Evolutionary conservation across 2,329 filamentous ascomycete species (phyloP).

Genomic region (Colletotrichum costaricense): DNA sequence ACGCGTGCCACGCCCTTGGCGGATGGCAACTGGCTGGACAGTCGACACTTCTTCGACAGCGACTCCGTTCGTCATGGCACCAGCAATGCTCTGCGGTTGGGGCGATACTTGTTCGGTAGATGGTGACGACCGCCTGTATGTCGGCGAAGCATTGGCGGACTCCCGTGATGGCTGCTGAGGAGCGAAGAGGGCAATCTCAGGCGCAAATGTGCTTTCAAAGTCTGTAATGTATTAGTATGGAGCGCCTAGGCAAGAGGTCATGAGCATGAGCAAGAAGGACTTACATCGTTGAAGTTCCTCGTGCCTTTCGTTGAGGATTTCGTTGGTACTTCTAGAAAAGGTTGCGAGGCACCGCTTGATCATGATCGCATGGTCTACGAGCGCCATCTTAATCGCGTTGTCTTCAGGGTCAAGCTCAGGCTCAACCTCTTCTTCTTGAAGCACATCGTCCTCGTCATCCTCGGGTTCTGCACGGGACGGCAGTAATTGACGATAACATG

Average conservation of each 20-base stretch:
- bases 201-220: constrained; percentile 72
- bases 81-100: constrained; percentile 46
- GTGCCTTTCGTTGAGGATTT: constrained; percentile 64
- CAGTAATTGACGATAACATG: constrained; percentile 80
- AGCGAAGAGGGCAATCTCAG: constrained; percentile 73
- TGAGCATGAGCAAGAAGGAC: constrained; percentile 44
- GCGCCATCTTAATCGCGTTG: constrained; percentile 83
- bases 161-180: constrained; percentile 59
- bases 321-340: constrained; percentile 73
- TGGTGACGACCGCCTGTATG: constrained; percentile 62
- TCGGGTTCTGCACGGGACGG: constrained; percentile 60
- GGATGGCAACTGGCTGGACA: constrained; percentile 62
- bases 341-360: constrained; percentile 83
- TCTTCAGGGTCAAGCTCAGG: constrained; percentile 71
- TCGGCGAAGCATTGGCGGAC: constrained; percentile 55
- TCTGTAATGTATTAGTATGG: constrained; percentile 51
- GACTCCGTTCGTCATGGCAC: constrained; percentile 47
- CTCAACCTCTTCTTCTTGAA: constrained; percentile 59
- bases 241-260: background rate
- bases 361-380: constrained; percentile 89
- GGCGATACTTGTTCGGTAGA: constrained; percentile 48
- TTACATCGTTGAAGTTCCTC: constrained; percentile 74
- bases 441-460: constrained; percentile 44
- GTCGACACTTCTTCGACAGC: constrained; percentile 62
- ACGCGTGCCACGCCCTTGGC: constrained; percentile 62